Base-by-base conservation (phyloP, 306 rosid species). In the Erythrophleum fordii region DNA sequence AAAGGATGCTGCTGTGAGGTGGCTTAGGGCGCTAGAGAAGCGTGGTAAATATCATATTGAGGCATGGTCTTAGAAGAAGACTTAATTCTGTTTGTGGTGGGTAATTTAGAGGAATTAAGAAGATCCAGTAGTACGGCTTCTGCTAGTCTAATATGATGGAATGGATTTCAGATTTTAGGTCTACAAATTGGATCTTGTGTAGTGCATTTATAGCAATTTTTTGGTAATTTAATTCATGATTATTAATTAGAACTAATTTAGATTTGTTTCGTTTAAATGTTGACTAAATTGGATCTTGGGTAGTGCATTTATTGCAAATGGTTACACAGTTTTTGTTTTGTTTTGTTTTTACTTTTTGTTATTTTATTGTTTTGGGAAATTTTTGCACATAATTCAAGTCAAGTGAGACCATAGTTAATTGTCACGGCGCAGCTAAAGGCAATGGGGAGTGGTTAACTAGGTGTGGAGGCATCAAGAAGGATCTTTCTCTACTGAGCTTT, bases 41-140 rank as follows among this genome's bases (percentile, higher is more conserved):
- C 86, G 86, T 61, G 93, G 94, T 70, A 93, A 78, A 82, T 95
- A 78, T 87, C 91, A 87, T 69, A 79, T 93, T 49, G 97, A 95
- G 86, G 97, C 93, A n/a, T 94, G 97, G 98, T 87, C 91, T 82
- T 92, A 72, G 65, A 41, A 68, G 39, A 58, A 68, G 69, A 45
- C 25, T 58, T 39, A 34, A 25, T 42, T 55, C 3, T 29, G 18
- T 41, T 48, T 29, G 29, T 61, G 5, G 51, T 62, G 60, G 35
- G 68, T 16, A 11, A 69, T 55, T 55, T 70, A 16, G 60, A 34
- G 62, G 8, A 41, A 42, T 62, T 79, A 18, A 28, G 60, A 46
- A 61, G 69, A 58, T 62, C 46, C 75, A 65, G 20, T 62, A 11
- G 45, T 66, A 0, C 71, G 20, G 42, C 44, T 73, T 73, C 44